A percentile compares a stretch with the other conserved stretches of the same genome.
Evolutionary conservation across 139 green algal genomes (phyloP).

Genomic region (Chlamydomonas asymmetrica): DNA sequence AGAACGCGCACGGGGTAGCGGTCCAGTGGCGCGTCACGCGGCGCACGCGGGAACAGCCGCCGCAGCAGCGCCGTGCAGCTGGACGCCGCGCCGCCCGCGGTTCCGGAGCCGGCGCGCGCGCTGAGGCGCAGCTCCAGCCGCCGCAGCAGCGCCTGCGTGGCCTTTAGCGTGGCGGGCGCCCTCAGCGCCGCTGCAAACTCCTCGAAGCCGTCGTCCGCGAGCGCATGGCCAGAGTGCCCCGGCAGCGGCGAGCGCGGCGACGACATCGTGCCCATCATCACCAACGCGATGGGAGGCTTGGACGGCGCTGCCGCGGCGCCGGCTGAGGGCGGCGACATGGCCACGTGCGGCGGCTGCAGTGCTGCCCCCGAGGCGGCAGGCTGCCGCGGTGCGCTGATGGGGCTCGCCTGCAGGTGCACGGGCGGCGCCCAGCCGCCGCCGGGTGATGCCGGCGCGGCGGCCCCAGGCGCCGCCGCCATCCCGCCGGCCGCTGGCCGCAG

Average conservation of each 20-base stretch:
- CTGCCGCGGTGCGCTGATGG: conserved; percentile 9
- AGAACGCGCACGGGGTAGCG: conserved; percentile 87
- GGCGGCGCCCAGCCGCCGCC: too few species aligned
- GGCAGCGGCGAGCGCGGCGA: too few species aligned
- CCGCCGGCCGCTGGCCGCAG: too few species aligned
- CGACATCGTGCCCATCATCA: too few species aligned
- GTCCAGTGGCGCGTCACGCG: conserved; percentile 30
- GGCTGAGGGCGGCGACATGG: too few species aligned
- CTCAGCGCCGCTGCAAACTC: conserved; percentile 65
- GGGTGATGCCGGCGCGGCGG: too few species aligned
- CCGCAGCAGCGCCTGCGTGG: conserved; percentile 59
- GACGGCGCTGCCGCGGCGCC: background rate
- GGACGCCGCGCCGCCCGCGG: background rate
- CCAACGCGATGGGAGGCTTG: too few species aligned
- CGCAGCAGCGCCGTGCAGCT: conserved; percentile 26
- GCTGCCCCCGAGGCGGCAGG: too few species aligned
- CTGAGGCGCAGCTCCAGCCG: conserved; percentile 57
- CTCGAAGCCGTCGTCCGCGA: conserved; percentile 60
- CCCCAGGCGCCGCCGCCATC: too few species aligned
- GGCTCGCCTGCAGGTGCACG: background rate
- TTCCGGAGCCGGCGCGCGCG: background rate
- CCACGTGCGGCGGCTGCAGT: too few species aligned
- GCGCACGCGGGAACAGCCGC: conserved; percentile 37
- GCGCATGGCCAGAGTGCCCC: too few species aligned
- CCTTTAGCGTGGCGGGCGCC: conserved; percentile 49